Evolutionary conservation across 176 grass and related monocot species (phyloP).

Genomic region (Hordeum vulgare): MorexV3_pseudomolecules_assembly NC_058519.1:285430361-285430860

Average conservation of each 20-base stretch:
- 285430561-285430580: slow-evolving; percentile 72
- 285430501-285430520: slow-evolving; percentile 88
- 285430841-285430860: slow-evolving; percentile 63
- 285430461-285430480: slow-evolving; percentile 82
- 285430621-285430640: slow-evolving; percentile 23
- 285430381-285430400: neutral
- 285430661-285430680: slow-evolving; percentile 81
- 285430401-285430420: slow-evolving; percentile 12
- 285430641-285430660: slow-evolving; percentile 64
- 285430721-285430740: slow-evolving; percentile 82
- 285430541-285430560: slow-evolving; percentile 97
- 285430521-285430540: slow-evolving; percentile 86
- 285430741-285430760: slow-evolving; percentile 55
- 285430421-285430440: slow-evolving; percentile 74
- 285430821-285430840: slow-evolving; percentile 54
- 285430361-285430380: no score
- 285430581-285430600: slow-evolving; percentile 18
- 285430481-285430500: slow-evolving; percentile 76
- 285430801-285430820: slow-evolving; percentile 48
- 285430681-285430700: slow-evolving; percentile 96
- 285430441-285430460: slow-evolving; percentile 82
- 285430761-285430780: slow-evolving; percentile 64
- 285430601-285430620: neutral
- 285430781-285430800: slow-evolving; percentile 47
- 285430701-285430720: slow-evolving; percentile 81